A percentile compares a stretch with the other conserved stretches of the same genome.
These are phyloP conservation scores for Hyparrhenia diplandra DNA, from an alignment of 176 grass and related monocot genomes.

Conservation along the genomic window DNA sequence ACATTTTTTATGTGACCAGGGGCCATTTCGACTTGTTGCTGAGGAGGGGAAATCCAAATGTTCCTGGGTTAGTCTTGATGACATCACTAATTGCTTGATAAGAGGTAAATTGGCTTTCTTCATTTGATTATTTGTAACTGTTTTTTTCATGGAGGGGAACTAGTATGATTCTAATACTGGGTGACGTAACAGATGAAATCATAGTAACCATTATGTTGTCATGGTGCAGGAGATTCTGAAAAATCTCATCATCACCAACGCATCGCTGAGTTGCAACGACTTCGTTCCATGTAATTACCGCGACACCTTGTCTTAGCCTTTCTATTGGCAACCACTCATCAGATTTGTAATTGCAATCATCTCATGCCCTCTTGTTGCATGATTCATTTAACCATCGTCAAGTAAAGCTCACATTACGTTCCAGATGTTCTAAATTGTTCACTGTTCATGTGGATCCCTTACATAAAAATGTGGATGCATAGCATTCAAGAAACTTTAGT, in stretches of 20 bases:
- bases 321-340: background rate
- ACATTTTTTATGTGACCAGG: slow-evolving; percentile 41
- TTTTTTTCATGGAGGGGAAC: background rate
- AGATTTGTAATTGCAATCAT: background rate
- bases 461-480: background rate
- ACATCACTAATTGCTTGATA: slow-evolving; percentile 90
- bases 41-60: slow-evolving; percentile 98
- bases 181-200: slow-evolving; percentile 17
- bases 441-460: background rate
- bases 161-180: slow-evolving; percentile 3
- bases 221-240: slow-evolving; percentile 79
- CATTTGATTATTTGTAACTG: background rate
- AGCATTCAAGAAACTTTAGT: background rate
- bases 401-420: background rate
- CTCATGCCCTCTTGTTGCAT: slow-evolving; percentile 16
- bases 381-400: background rate
- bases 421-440: background rate
- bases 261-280: slow-evolving; percentile 78
- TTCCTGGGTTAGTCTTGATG: slow-evolving; percentile 99
- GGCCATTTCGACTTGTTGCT: slow-evolving; percentile 92
- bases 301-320: background rate
- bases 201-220: slow-evolving; percentile 11
- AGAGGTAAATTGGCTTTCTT: slow-evolving; percentile 44
- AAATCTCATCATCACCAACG: slow-evolving; percentile 90
- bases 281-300: slow-evolving; percentile 78